phyloP scores from a whole-genome alignment of 108 stramenopile species.

The Aurantiochytrium sp. region DNA sequence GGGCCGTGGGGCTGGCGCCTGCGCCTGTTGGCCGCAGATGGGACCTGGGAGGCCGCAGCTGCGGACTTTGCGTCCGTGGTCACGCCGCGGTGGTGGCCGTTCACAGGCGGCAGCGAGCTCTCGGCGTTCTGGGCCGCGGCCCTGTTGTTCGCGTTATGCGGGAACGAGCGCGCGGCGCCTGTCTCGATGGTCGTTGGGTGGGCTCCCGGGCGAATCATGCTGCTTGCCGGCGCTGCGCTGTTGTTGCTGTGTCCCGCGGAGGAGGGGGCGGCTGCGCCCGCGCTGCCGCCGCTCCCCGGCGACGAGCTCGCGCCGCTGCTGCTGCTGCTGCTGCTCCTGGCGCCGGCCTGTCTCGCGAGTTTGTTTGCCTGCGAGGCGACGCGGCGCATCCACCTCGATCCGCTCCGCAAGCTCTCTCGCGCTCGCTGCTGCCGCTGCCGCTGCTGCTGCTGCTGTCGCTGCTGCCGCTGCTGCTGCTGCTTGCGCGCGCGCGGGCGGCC shows the following conservation, averaged over 20 bases:
- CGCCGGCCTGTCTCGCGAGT: not conserved
- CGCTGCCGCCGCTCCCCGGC: not conserved
- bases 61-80: not conserved
- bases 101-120: not conserved
- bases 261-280: no score
- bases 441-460: no score
- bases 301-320: not conserved
- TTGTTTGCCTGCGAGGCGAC: not conserved
- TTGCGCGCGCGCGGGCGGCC: no score
- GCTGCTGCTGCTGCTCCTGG: not conserved
- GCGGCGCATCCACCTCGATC: not conserved
- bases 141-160: not conserved
- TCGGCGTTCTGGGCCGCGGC: not conserved
- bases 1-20: not conserved
- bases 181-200: conserved; percentile 3
- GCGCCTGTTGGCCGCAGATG: not conserved
- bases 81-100: not conserved
- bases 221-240: not conserved
- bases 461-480: no score
- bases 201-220: not conserved
- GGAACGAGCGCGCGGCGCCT: not conserved
- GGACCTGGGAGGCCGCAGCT: not conserved
- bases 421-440: no score
- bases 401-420: no score
- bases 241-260: not conserved